These are phyloP conservation scores for Saturnispora silvae DNA, from an alignment of 805 yeast species.

Conservation along the genomic window DNA sequence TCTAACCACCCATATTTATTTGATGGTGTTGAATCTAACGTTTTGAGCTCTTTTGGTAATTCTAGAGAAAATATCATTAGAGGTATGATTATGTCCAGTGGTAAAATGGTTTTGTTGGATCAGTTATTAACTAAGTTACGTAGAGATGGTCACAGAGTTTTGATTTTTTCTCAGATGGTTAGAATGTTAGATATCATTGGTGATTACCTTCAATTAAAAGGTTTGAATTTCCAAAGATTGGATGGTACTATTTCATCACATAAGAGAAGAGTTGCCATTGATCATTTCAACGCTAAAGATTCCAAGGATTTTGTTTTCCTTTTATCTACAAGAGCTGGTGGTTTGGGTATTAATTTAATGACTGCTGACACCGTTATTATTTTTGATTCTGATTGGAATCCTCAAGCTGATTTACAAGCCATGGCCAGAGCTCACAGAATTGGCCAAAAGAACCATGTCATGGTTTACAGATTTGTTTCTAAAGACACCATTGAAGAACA, in stretches of 20 bases:
- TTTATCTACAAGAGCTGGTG: slow-evolving; percentile 96
- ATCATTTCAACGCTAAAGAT: slow-evolving; percentile 90
- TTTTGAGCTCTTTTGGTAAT: slow-evolving; percentile 51
- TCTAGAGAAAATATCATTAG: slow-evolving; percentile 73
- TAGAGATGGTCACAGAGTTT: slow-evolving; percentile 92
- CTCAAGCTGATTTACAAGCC: slow-evolving; percentile 97
- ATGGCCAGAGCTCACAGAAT: slow-evolving; percentile 99
- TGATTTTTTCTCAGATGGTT: slow-evolving; percentile 96
- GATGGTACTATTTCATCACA: slow-evolving; percentile 97
- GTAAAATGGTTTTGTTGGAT: slow-evolving; percentile 94
- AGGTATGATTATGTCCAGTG: slow-evolving; percentile 95
- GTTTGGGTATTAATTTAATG: slow-evolving; percentile 95
- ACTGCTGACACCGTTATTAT: slow-evolving; percentile 98
- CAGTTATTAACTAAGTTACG: slow-evolving; percentile 73
- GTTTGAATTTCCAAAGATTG: slow-evolving; percentile 78
- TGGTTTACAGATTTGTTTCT: slow-evolving; percentile 94
- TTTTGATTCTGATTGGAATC: slow-evolving; percentile 98
- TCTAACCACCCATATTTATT: slow-evolving; percentile 94
- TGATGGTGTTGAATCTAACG: slow-evolving; percentile 83
- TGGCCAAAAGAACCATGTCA: slow-evolving; percentile 98
- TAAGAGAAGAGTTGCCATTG: slow-evolving; percentile 88
- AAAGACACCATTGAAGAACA: slow-evolving; percentile 98
- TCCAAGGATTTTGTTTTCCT: slow-evolving; percentile 86
- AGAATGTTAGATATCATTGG: slow-evolving; percentile 91
- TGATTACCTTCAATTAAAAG: slow-evolving; percentile 81